Base-by-base conservation (phyloP, 805 yeast species). In the Yamadazyma nakazawae region DNA sequence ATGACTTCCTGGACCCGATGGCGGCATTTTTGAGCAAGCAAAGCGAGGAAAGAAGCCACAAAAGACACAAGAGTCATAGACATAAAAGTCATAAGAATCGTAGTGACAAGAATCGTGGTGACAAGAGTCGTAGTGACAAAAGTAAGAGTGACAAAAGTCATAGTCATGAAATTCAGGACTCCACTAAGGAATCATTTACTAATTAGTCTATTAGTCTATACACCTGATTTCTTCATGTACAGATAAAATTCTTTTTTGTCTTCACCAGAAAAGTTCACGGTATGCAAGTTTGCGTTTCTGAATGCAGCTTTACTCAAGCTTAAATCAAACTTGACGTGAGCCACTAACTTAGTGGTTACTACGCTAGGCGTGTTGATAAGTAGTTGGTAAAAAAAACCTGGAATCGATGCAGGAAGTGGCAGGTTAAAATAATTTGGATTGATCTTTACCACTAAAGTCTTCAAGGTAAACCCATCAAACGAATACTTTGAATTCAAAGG, bases 1-100 rank as follows among this genome's bases (percentile, higher is more conserved):
- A 64, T 46, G 69, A 67, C 30, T 64, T 67, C 41, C 54, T 50
- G 36, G 74, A 69, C 48, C 73, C 74, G 12, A 59, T 65, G 66
- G 61, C 55, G 5, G 56, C 49, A 7, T 57, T 50, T 32, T 9
- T 48, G 11, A 40, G 17, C 5, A 38, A 45, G 14, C 34, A 54
- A 54, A 19, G 30, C 17, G 38, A 25, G 9, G 14, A 35, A 18
- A 37, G 25, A 13, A 36, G 34, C 26, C 43, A 37, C 32, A 35
- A 46, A 25, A 35, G 35, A 11, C 42, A 42, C 19, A 49, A 37
- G 38, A 38, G 42, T 21, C 38, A 40, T 44, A 36, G 40, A 19
- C 40, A 28, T 28, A 28, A 40, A 26, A 26, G 21, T 7, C 41
- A 38, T 30, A n/a, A 31, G 38, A 38, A 39, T 21, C 38, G 36